Evolutionary conservation across 1,284 basidiomycete species (phyloP), one percentile per base, ranked within the genome.

Genomic region (Ustilago crameri): DNA sequence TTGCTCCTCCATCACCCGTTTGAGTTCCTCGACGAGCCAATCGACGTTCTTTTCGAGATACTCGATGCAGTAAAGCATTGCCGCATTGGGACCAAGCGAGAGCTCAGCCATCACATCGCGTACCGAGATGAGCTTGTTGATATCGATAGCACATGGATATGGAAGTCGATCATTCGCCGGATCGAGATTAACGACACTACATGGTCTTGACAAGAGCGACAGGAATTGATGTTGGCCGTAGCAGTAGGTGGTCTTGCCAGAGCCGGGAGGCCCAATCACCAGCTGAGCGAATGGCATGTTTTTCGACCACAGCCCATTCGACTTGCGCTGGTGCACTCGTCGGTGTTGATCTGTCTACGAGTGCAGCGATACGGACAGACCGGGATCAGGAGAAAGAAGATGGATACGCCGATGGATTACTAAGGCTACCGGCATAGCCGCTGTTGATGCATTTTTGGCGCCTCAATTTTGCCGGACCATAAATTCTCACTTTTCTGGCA

Each of bases 51-150:
- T 90, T 80, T 98, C 95, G 22, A 99, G 88, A 83, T 98, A 98
- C 83, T 98, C 96, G 87, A 98, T 92, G 83, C 93, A 95, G 82
- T 95, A 98, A 17, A 98, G 86, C 90, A 98, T 94, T 3, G 90
- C 95, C 5, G 96, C 96, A 75, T 99, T 99, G 0, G 96, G 96
- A 0, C 96, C 96, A 0, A 99, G 87, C 0, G 88, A 88, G 70
- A 91, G 89, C 69, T 91, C 90, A 5, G 89, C 85, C 95, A 98
- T 96, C 20, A 90, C 93, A 77, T 93, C 91, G 49, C 91, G 86
- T 23, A 98, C 88, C 0, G 91, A 93, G 78, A 98, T 92, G 60
- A 98, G 88, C 0, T 89, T 89, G 0, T 91, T 87, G 61, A 98
- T 91, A 82, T 92, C 90, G 75, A 99, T 87, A 0, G 91, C 89